Evolutionary conservation across 441 rosid species (phyloP).

Genomic region (Lagerstroemia fauriei): DNA sequence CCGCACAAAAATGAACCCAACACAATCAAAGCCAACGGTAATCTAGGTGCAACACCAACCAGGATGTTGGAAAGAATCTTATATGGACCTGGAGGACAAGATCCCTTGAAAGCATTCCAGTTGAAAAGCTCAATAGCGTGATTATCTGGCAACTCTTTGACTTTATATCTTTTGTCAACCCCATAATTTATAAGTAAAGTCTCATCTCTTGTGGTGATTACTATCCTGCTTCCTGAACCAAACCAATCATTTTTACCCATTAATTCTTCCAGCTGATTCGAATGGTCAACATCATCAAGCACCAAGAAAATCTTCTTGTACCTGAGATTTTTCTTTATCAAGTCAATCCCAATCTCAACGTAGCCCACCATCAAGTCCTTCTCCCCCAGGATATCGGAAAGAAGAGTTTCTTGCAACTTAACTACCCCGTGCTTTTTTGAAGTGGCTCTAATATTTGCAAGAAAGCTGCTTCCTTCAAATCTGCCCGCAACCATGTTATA

Average conservation of each 20-base stretch:
- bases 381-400: not conserved
- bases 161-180: not conserved
- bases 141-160: not conserved
- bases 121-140: not conserved
- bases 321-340: not conserved
- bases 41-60: not conserved
- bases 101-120: constrained; percentile 4
- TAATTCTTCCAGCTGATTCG: not conserved
- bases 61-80: not conserved
- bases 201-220: not conserved
- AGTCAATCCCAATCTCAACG: not conserved
- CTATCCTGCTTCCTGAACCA: constrained; percentile 10
- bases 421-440: not conserved
- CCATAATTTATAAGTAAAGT: not conserved
- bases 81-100: not conserved
- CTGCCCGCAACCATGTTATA: not conserved
- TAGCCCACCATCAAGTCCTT: not conserved
- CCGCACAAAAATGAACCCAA: not conserved
- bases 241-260: not conserved
- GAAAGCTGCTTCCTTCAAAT: constrained; percentile 12
- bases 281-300: constrained; percentile 8
- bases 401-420: not conserved
- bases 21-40: constrained; percentile 2
- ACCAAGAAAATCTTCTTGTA: not conserved
- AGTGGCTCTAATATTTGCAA: not conserved